Percentiles rank a stretch among this genome's conserved stretches.
Evolutionary conservation across 352 stramenopile genomes (phyloP).

Genomic region (Globisporangium canariense): DNA sequence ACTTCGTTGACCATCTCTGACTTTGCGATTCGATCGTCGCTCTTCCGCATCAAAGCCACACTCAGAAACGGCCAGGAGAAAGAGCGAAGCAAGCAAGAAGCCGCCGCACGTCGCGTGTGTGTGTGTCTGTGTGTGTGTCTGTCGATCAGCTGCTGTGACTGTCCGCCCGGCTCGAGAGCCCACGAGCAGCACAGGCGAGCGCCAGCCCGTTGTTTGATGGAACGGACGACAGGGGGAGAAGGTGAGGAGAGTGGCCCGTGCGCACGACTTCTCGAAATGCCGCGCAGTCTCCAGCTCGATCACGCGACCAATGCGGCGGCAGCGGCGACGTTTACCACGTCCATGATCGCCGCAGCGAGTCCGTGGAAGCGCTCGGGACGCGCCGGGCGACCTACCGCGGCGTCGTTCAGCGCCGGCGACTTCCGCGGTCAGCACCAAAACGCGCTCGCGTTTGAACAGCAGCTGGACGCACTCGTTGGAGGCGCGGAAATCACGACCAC

Average conservation of each 20-base stretch:
- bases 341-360: slow-evolving; percentile 11
- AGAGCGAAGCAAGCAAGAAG: neutral
- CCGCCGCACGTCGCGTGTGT: neutral
- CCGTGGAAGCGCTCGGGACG: slow-evolving; percentile 8
- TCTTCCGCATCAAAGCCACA: neutral
- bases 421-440: slow-evolving; percentile 13
- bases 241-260: neutral
- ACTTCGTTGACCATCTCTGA: no score
- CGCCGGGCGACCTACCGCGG: slow-evolving; percentile 12
- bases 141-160: no score
- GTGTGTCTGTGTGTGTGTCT: neutral
- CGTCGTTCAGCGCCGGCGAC: slow-evolving; percentile 26
- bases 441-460: slow-evolving; percentile 16
- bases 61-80: neutral
- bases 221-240: neutral
- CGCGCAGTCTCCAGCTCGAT: slow-evolving; percentile 15
- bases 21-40: neutral
- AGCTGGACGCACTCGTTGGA: slow-evolving; percentile 16
- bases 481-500: slow-evolving; percentile 7
- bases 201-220: neutral
- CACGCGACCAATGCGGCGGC: neutral
- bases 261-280: slow-evolving; percentile 1
- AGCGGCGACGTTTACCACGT: neutral
- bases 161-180: neutral
- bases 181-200: neutral